A percentile compares a stretch with the other conserved stretches of the same genome.
phyloP scores from a whole-genome alignment of 371 early-diverging fungal species.

The Mortierella sp. region DNA sequence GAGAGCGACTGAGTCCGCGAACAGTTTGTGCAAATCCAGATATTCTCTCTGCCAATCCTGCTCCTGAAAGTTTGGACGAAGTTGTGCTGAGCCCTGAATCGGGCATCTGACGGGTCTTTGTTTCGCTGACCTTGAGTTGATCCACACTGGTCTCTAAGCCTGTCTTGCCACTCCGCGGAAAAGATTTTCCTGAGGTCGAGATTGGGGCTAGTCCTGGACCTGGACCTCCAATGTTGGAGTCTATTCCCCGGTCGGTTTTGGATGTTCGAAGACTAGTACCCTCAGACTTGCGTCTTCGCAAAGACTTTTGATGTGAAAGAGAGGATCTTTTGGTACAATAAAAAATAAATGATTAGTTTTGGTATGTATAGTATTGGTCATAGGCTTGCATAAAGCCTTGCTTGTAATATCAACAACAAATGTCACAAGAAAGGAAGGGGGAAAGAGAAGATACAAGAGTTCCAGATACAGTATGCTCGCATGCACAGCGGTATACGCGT shows the following conservation, averaged over 20 bases:
- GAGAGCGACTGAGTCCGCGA: conserved; percentile 41
- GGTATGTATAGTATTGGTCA: neutral
- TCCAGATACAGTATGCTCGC: neutral
- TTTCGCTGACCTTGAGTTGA: conserved; percentile 41
- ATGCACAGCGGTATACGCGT: neutral
- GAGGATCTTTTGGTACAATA: conserved; percentile 4
- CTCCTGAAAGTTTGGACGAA: conserved; percentile 25
- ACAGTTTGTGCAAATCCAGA: conserved; percentile 50
- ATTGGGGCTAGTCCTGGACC: conserved; percentile 15
- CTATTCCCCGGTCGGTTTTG: conserved; percentile 23
- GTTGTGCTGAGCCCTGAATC: conserved; percentile 44
- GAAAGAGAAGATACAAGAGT: neutral
- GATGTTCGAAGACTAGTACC: conserved; percentile 37
- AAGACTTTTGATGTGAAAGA: conserved; percentile 16
- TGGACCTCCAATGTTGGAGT: conserved; percentile 6
- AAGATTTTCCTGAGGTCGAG: conserved; percentile 24
- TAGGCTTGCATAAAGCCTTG: neutral
- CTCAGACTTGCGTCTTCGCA: conserved; percentile 50
- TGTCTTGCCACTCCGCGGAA: conserved; percentile 16
- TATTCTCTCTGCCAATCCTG: conserved; percentile 36
- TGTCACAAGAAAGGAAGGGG: neutral
- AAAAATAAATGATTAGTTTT: neutral
- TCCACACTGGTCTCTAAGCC: conserved; percentile 40
- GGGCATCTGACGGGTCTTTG: conserved; percentile 48
- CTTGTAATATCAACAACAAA: neutral